Base-by-base conservation (phyloP, 371 early-diverging fungal genomes). In the Actinomucor elegans region DNA sequence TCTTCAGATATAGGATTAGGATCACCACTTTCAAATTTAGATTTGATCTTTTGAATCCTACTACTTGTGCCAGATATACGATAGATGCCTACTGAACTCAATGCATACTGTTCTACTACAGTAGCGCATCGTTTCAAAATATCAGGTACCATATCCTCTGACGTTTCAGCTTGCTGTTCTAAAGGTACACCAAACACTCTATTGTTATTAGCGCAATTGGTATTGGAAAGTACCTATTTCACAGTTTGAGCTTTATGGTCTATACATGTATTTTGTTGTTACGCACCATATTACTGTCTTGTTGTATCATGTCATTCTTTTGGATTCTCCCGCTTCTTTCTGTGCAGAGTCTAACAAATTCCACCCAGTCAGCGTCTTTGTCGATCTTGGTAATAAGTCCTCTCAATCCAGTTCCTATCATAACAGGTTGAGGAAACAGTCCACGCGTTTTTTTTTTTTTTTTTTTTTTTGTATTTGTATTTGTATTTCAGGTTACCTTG, bases 21-120 rank as follows among this genome's bases (percentile, higher is more conserved):
- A 37, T 65, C 65, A 1, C 57, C 57, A 46, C 31, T 55, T 37
- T 67, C 67, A 43, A 67, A 59, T 27, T 59, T 59, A 14, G 34
- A 43, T 42, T 60, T 67, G 21, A 67, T 54, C n/a, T 54, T 67
- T 20, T 59, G 59, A 18, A 67, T 64, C 20, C 49, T 55, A 37
- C 67, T 67, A 21, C 66, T 79, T 18, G 85, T 77, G 2, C 94
- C 95, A 6, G 93, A 90, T 5, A 90, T 62, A 7, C 97, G 86
- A 65, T 96, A 96, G 7, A 96, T 75, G 0, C 97, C 96, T 28
- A 81, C 80, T 10, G 75, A 75, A 15, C 79, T 67, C 47, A 90
- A 52, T 0, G 88, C 85, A 48, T 73, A 73, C 24, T 65, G 64
- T 66, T 96, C 97, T 17, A 96, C 85, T 2, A 83, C 85, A 24